Conservation (phyloP, 2,329 filamentous ascomycete species). For the Orbilia ellipsospora region DNA sequence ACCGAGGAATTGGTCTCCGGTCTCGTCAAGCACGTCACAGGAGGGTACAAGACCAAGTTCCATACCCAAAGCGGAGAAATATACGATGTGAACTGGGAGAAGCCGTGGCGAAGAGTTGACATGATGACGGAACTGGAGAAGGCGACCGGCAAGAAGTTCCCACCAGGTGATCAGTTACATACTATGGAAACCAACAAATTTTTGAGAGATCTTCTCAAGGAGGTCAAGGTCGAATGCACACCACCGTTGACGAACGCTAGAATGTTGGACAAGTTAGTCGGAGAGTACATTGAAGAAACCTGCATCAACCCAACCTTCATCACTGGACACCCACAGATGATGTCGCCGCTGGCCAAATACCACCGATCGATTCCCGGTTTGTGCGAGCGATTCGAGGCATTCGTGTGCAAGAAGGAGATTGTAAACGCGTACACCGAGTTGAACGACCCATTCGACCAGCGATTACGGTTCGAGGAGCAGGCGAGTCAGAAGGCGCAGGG, state of each 20-base stretch:
- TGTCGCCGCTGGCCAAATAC: slow-evolving; percentile 97
- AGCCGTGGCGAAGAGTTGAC: slow-evolving; percentile 90
- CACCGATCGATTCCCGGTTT: slow-evolving; percentile 83
- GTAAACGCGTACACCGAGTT: slow-evolving; percentile 97
- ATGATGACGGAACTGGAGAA: slow-evolving; percentile 96
- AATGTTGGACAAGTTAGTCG: slow-evolving; percentile 94
- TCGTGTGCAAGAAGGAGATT: slow-evolving; percentile 97
- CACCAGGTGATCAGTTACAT: slow-evolving; percentile 86
- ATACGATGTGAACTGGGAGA: slow-evolving; percentile 95
- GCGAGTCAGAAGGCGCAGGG: slow-evolving; percentile 94
- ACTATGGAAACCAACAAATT: slow-evolving; percentile 89
- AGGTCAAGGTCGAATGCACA: slow-evolving; percentile 88
- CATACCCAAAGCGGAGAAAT: slow-evolving; percentile 81
- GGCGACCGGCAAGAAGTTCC: slow-evolving; percentile 92
- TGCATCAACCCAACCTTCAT: slow-evolving; percentile 95
- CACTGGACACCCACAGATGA: slow-evolving; percentile 83
- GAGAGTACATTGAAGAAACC: slow-evolving; percentile 93
- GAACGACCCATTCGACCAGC: slow-evolving; percentile 95
- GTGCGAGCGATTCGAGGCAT: slow-evolving; percentile 96
- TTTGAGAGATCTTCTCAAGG: slow-evolving; percentile 83
- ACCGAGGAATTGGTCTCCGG: slow-evolving; percentile 93
- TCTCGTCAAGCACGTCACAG: slow-evolving; percentile 88
- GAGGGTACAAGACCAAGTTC: slow-evolving; percentile 85
- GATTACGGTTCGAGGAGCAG: slow-evolving; percentile 92
- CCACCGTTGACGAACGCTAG: slow-evolving; percentile 91